A percentile compares a stretch with the other conserved stretches of the same genome.
phyloP scores from a whole-genome alignment of 768 basidiomycete genomes.

The Lactarius deliciosus region DNA sequence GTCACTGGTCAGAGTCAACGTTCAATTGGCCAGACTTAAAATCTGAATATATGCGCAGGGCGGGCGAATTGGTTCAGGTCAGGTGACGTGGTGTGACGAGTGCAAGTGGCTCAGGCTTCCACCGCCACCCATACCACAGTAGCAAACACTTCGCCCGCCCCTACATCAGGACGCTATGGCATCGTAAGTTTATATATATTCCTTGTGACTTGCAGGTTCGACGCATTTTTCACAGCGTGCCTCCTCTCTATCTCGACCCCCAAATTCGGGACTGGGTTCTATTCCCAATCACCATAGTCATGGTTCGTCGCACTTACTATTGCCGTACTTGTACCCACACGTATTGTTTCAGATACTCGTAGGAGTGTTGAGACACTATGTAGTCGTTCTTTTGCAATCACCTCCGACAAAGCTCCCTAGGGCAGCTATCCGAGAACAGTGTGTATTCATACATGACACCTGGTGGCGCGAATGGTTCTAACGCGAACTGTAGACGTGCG shows the following conservation, averaged over 20 bases:
- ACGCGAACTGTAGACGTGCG: slow-evolving; percentile 54
- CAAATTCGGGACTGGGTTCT: slow-evolving; percentile 94
- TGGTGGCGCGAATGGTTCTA: slow-evolving; percentile 8
- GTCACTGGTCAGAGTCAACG: background rate
- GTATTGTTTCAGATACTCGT: slow-evolving; percentile 69
- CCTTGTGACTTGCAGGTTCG: slow-evolving; percentile 30
- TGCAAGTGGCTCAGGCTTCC: background rate
- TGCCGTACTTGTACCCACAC: slow-evolving; percentile 7
- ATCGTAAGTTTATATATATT: slow-evolving; percentile 20
- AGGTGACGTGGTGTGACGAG: background rate
- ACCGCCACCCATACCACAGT: background rate
- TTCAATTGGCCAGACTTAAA: background rate
- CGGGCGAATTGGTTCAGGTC: background rate
- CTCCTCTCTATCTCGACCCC: slow-evolving; percentile 80
- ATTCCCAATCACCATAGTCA: slow-evolving; percentile 95
- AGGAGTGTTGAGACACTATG: slow-evolving; percentile 89
- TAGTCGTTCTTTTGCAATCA: slow-evolving; percentile 81
- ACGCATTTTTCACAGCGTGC: slow-evolving; percentile 32
- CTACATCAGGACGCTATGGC: slow-evolving; percentile 15
- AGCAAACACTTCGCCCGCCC: background rate
- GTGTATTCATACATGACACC: slow-evolving; percentile 37
- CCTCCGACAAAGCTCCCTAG: slow-evolving; percentile 77
- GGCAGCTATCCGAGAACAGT: slow-evolving; percentile 91
- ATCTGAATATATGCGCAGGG: background rate
- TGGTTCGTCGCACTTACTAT: slow-evolving; percentile 53